Percentiles rank a stretch among this genome's conserved stretches.
Evolutionary conservation across 306 rosid species (phyloP).

Genomic region (Citrullus mucosospermus): DNA sequence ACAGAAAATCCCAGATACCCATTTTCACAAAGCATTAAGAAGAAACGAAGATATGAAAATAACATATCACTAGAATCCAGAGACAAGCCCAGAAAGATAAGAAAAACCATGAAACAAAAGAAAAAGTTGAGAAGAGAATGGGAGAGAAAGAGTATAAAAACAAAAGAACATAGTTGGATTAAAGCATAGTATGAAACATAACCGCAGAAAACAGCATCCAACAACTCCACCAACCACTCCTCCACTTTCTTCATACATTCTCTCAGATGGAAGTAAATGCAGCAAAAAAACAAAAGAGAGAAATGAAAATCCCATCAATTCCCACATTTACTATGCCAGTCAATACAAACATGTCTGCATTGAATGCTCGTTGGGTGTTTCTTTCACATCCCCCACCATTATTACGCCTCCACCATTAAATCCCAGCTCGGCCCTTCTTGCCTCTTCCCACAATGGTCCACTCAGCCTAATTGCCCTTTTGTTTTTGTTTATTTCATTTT

Average conservation of each 20-base stretch:
- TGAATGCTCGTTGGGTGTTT: constrained; percentile 22
- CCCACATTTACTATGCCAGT: constrained; percentile 24
- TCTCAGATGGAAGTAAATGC: neutral
- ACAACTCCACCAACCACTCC: constrained; percentile 23
- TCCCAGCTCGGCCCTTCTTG: constrained; percentile 1
- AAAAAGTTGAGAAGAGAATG: neutral
- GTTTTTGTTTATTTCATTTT: neutral
- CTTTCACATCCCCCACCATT: constrained; percentile 21
- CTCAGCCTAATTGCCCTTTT: neutral
- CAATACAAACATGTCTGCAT: constrained; percentile 29
- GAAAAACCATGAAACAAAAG: neutral
- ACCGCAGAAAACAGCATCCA: constrained; percentile 10
- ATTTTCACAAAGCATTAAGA: neutral
- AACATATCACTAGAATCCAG: neutral
- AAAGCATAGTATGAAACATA: neutral
- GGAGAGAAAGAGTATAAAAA: neutral
- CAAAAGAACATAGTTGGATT: neutral
- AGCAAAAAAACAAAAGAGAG: neutral
- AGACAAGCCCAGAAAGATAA: neutral
- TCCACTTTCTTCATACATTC: neutral
- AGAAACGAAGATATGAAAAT: neutral
- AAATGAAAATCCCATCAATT: neutral
- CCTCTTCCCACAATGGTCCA: neutral
- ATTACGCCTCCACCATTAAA: constrained; percentile 13
- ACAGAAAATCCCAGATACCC: neutral